Conservation (phyloP, 805 yeast genomes). For the Schizosaccharomyces osmophilus region DNA sequence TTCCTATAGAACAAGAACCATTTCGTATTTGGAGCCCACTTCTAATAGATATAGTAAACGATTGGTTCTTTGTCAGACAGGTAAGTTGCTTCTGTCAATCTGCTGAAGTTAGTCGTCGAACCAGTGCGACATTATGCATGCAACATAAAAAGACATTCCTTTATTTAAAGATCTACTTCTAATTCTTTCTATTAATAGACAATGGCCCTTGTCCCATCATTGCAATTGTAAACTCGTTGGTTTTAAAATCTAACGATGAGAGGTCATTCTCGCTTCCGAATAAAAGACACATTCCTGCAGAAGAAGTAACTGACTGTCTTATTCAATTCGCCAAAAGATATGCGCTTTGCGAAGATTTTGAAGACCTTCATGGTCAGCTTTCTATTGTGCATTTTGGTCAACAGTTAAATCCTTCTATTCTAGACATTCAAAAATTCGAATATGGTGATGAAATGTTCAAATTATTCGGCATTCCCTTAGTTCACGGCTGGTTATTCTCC, state of each 20-base stretch:
- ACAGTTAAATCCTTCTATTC: not conserved
- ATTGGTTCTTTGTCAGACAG: not conserved
- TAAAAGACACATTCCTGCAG: not conserved
- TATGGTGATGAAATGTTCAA: not conserved
- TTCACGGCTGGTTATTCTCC: not conserved
- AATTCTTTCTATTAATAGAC: not conserved
- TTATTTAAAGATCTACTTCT: not conserved
- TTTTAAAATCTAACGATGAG: not conserved
- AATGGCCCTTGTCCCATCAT: conserved; percentile 1
- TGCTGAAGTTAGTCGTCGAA: too few relatives aligned
- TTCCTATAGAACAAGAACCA: not conserved
- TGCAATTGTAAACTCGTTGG: not conserved
- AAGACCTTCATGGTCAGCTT: conserved; percentile 13
- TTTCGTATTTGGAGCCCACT: not conserved
- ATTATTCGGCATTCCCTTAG: not conserved
- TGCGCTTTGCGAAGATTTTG: not conserved
- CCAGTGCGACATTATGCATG: not conserved
- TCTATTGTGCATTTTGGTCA: not conserved
- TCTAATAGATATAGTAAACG: not conserved
- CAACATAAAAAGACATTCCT: not conserved
- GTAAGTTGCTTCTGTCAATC: not conserved
- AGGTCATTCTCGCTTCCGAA: not conserved
- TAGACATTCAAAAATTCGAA: not conserved
- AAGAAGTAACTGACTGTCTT: not conserved
- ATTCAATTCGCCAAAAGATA: not conserved